Conservation (phyloP, 805 yeast genomes). For the Kodamaea lidongshanica region DNA sequence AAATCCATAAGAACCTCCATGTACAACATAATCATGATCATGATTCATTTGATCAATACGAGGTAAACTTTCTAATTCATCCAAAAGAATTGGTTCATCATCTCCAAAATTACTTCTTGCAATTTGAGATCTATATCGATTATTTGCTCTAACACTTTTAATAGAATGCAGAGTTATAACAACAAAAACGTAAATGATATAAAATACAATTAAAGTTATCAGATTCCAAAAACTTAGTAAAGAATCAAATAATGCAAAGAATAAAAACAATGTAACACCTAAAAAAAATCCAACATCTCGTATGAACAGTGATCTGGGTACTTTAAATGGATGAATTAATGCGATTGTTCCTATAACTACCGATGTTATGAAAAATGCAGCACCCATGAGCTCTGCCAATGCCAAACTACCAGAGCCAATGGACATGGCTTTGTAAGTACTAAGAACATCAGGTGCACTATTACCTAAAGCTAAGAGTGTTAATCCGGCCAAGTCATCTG, state of each 20-base stretch:
- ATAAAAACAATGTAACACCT: constrained; percentile 41
- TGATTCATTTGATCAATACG: constrained; percentile 20
- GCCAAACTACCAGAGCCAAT: constrained; percentile 72
- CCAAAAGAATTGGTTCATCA: constrained; percentile 15
- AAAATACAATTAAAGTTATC: constrained; percentile 47
- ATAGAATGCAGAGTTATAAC: constrained; percentile 23
- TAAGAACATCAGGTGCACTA: constrained; percentile 84
- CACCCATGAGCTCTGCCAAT: constrained; percentile 85
- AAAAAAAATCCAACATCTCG: constrained; percentile 59
- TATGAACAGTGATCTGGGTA: constrained; percentile 46
- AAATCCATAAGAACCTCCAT: constrained; percentile 28
- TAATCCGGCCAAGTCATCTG: constrained; percentile 78
- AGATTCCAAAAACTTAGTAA: constrained; percentile 52
- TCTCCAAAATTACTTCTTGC: constrained; percentile 18
- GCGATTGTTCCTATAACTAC: constrained; percentile 79
- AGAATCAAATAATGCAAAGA: constrained; percentile 52
- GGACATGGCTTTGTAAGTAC: constrained; percentile 77
- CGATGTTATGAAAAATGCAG: constrained; percentile 74
- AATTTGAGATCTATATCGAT: constrained; percentile 15
- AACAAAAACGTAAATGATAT: constrained; percentile 50
- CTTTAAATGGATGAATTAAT: constrained; percentile 55
- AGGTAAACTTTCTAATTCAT: constrained; percentile 19
- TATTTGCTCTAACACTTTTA: constrained; percentile 11
- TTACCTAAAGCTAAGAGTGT: constrained; percentile 88
- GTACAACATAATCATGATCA: constrained; percentile 5